Evolutionary conservation across 139 green algal genomes (phyloP).

Genomic region (Asterochloris sp.): DNA sequence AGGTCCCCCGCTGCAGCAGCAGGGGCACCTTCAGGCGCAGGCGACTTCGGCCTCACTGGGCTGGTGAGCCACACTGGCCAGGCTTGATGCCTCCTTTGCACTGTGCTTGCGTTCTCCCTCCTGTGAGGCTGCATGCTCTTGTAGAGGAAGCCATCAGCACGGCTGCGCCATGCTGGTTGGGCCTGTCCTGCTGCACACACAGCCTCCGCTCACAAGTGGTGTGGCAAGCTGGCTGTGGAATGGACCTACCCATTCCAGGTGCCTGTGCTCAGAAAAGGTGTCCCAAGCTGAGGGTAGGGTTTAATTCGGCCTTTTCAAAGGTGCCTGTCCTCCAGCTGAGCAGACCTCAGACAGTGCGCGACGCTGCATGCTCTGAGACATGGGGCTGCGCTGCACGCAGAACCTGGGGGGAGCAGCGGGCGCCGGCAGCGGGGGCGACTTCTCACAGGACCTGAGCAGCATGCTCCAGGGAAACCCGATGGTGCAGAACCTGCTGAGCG

Average conservation of each 20-base stretch:
- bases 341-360: neutral
- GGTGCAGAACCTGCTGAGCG: constrained; percentile 72
- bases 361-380: neutral
- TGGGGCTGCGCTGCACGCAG: neutral
- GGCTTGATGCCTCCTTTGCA: too few relatives aligned
- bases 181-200: too few relatives aligned
- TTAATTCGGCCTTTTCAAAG: too few relatives aligned
- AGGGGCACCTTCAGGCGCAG: neutral
- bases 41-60: neutral
- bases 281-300: too few relatives aligned
- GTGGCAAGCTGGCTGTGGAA: too few relatives aligned
- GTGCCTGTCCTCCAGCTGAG: neutral
- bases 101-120: neutral
- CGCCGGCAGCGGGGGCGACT: too few relatives aligned
- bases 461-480: constrained; percentile 30
- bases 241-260: too few relatives aligned
- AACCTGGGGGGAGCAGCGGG: too few relatives aligned
- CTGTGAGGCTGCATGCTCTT: neutral
- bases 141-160: neutral
- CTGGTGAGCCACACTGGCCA: neutral
- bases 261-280: too few relatives aligned
- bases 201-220: too few relatives aligned
- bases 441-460: constrained; percentile 1
- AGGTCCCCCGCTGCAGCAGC: neutral
- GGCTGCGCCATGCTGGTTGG: neutral